Evolutionary conservation across 768 basidiomycete species (phyloP).

Genomic region (Rhodotorula graminis): DNA sequence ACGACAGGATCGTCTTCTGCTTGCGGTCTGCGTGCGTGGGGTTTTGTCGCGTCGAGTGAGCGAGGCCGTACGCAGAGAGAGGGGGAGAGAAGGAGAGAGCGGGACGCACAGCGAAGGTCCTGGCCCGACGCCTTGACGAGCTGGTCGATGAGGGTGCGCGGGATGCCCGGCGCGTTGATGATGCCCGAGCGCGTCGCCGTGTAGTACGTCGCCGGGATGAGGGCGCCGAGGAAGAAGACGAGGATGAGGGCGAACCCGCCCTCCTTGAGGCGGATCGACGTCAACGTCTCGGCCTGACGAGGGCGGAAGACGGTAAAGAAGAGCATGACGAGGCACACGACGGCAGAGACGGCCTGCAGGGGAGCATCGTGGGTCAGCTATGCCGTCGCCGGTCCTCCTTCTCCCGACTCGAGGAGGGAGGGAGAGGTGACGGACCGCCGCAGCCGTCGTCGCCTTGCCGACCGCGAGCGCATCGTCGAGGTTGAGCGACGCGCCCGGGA

Average conservation of each 20-base stretch:
- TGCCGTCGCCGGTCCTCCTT: too few relatives aligned
- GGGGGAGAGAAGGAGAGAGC: background rate
- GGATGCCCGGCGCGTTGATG: slow-evolving; percentile 19
- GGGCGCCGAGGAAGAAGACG: slow-evolving; percentile 24
- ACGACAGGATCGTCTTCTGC: background rate
- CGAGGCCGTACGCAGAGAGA: background rate
- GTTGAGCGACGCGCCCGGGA: slow-evolving; percentile 16
- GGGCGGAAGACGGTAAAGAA: slow-evolving; percentile 6
- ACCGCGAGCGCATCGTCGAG: slow-evolving; percentile 15
- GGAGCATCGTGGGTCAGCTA: background rate
- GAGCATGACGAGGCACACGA: slow-evolving; percentile 22
- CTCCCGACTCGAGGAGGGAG: too few relatives aligned
- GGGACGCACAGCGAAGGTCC: slow-evolving; percentile 11
- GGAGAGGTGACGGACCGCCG: slow-evolving; percentile 7
- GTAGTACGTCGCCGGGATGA: slow-evolving; percentile 30
- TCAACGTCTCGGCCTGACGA: slow-evolving; percentile 23
- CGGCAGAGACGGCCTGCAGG: slow-evolving; percentile 3
- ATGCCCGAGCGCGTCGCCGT: slow-evolving; percentile 3
- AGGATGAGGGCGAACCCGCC: slow-evolving; percentile 16
- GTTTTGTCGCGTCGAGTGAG: background rate
- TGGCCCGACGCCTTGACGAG: slow-evolving; percentile 14
- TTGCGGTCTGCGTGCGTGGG: background rate
- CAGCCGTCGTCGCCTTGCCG: slow-evolving; percentile 21
- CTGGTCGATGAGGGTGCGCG: slow-evolving; percentile 1
- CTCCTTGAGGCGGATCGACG: slow-evolving; percentile 31